A percentile compares a stretch with the other conserved stretches of the same genome.
phyloP scores from a whole-genome alignment of 2,329 filamentous ascomycete species.

The Xylogone sp. region DNA sequence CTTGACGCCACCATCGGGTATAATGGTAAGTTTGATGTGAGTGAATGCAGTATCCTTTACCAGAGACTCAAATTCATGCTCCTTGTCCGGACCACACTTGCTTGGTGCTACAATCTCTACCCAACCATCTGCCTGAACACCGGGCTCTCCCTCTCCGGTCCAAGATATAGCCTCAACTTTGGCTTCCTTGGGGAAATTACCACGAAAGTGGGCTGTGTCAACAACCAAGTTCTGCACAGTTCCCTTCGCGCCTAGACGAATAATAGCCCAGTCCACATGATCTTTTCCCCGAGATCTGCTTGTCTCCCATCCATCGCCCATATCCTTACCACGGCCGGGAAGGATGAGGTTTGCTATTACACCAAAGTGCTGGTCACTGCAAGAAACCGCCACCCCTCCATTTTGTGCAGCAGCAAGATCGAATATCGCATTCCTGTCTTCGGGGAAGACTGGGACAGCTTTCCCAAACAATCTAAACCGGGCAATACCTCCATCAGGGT shows the following conservation, averaged over 20 bases:
- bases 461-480: conserved; percentile 74
- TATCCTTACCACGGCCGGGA: conserved; percentile 74
- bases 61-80: conserved; percentile 61
- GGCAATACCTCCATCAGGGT: conserved; percentile 80
- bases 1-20: conserved; percentile 92
- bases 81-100: conserved; percentile 68
- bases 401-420: conserved; percentile 77
- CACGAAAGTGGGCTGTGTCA: conserved; percentile 79
- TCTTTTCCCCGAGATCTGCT: conserved; percentile 66
- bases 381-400: conserved; percentile 70
- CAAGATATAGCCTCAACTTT: conserved; percentile 61
- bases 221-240: conserved; percentile 64
- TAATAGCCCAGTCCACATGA: conserved; percentile 78
- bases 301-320: conserved; percentile 89
- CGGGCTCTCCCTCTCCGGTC: conserved; percentile 50
- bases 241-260: conserved; percentile 65
- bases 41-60: conserved; percentile 61
- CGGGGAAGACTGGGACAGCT: conserved; percentile 72
- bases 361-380: conserved; percentile 82
- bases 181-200: conserved; percentile 78
- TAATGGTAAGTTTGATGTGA: conserved; percentile 80
- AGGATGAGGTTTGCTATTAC: conserved; percentile 77
- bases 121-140: conserved; percentile 58
- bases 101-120: conserved; percentile 60
- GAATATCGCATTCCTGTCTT: conserved; percentile 60